Conservation (phyloP, 768 basidiomycete species). For the Suillus decipiens region DNA sequence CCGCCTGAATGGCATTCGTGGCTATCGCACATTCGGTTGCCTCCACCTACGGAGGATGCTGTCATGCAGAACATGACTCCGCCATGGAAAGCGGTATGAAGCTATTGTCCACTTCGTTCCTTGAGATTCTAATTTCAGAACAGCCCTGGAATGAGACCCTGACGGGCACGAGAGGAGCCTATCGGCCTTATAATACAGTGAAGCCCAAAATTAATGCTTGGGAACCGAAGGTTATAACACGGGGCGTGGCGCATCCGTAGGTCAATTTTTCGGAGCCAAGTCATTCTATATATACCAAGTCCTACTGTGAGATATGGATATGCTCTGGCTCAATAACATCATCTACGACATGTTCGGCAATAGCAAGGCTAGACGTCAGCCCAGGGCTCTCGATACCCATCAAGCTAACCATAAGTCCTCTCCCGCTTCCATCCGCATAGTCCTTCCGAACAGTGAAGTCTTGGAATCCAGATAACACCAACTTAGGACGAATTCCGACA, state of each 20-base stretch:
- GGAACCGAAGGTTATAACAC: conserved; percentile 70
- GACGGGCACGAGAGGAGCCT: conserved; percentile 92
- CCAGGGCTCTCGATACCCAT: conserved; percentile 94
- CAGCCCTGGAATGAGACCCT: conserved; percentile 87
- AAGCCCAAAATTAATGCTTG: conserved; percentile 81
- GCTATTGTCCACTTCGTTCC: neutral
- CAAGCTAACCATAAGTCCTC: conserved; percentile 68
- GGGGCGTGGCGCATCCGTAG: conserved; percentile 33
- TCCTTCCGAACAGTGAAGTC: conserved; percentile 81
- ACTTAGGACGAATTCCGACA: conserved; percentile 84
- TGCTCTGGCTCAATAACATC: conserved; percentile 42
- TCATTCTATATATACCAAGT: neutral
- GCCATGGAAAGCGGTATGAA: conserved; percentile 81
- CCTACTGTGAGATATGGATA: conserved; percentile 8
- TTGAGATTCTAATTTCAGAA: neutral
- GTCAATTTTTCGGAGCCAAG: neutral
- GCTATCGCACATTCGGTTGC: conserved; percentile 86
- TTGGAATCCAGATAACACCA: conserved; percentile 80
- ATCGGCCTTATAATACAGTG: conserved; percentile 85
- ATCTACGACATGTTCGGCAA: conserved; percentile 80
- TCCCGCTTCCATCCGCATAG: conserved; percentile 44
- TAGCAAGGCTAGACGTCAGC: conserved; percentile 82
- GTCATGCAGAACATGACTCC: conserved; percentile 70
- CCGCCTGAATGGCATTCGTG: conserved; percentile 98
- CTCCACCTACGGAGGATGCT: conserved; percentile 74